These are phyloP conservation scores for Pyrenochaeta sp. DNA, from an alignment of 2,329 filamentous ascomycete species.

Conservation along the genomic window DNA sequence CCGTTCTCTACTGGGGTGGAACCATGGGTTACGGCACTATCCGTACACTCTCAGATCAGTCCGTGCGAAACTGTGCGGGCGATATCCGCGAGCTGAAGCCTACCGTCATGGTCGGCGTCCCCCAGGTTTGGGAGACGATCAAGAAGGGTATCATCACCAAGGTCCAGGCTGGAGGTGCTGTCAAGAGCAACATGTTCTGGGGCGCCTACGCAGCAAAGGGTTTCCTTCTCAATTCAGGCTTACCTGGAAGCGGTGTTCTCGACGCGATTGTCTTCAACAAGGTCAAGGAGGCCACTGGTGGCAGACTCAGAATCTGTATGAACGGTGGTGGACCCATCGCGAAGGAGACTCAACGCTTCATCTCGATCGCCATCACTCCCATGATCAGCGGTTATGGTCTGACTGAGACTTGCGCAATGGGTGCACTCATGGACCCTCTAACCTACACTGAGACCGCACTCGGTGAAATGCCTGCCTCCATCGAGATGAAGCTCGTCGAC, in stretches of 20 bases:
- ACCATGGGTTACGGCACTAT: slow-evolving; percentile 94
- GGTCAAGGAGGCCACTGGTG: slow-evolving; percentile 88
- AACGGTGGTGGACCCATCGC: slow-evolving; percentile 93
- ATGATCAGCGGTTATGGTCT: slow-evolving; percentile 96
- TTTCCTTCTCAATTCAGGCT: slow-evolving; percentile 65
- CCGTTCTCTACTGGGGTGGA: slow-evolving; percentile 86
- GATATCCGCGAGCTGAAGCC: slow-evolving; percentile 93
- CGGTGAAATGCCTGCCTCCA: slow-evolving; percentile 76
- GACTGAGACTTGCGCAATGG: slow-evolving; percentile 90
- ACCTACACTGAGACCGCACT: slow-evolving; percentile 81
- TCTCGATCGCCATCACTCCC: slow-evolving; percentile 89
- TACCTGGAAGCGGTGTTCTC: slow-evolving; percentile 73
- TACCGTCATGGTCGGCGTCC: slow-evolving; percentile 90
- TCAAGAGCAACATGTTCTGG: slow-evolving; percentile 83
- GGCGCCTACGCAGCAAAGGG: slow-evolving; percentile 67
- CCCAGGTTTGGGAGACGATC: slow-evolving; percentile 95
- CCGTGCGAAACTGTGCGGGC: slow-evolving; percentile 87
- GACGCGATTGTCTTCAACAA: slow-evolving; percentile 91
- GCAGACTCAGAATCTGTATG: slow-evolving; percentile 85
- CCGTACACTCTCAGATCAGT: slow-evolving; percentile 84
- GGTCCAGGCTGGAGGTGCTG: slow-evolving; percentile 73
- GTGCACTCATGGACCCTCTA: slow-evolving; percentile 81
- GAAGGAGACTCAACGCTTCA: slow-evolving; percentile 85
- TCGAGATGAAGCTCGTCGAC: slow-evolving; percentile 93
- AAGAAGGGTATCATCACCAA: slow-evolving; percentile 90